Base-by-base conservation (phyloP, 2,329 filamentous ascomycete species). In the Fusarium penzigii region DNA sequence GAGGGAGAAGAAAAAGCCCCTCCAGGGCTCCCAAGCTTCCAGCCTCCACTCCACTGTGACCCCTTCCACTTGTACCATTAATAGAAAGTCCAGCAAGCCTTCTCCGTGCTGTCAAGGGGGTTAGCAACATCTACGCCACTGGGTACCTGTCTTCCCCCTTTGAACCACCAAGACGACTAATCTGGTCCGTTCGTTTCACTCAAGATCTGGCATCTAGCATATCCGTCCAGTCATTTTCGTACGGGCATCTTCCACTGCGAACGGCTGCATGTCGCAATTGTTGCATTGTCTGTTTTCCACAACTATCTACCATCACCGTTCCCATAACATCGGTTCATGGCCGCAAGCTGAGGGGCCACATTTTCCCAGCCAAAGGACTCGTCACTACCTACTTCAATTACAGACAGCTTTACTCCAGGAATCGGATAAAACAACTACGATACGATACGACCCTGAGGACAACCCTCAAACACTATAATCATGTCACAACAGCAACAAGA, bases 401-500 rank as follows among this genome's bases (percentile, higher is more conserved):
- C 13, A 11, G 10, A 36, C 32, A 36, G 32, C 32, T 36, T 36
- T 4, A 36, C 32, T 36, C 9, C 4, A 11, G 32, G 32, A 36
- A 14, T 20, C 39, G 10, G 9, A 40, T 9, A 40, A 12, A 13
- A 40, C 42, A 42, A 45, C 32, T 36, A 14, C 32, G 32, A 36
- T 14, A 14, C 32, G 32, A 36, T 36, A 36, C 32, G 10, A 36
- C 32, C 32, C 32, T 14, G 13, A 36, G 32, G 32, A 42, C 47
- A 46, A 42, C 49, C 43, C 43, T 47, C 32, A 6, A 36, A 36
- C 32, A 12, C 32, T 11, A 47, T 48, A 59, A 38, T 51, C 61
- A 73, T 73, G 71, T 65, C 70, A 57, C 69, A 25, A 25, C 20
- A 71, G 59, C 62, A 59, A 48, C 67, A 66, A 51, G 66, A 70